Percentiles rank a stretch among this genome's conserved stretches.
These are phyloP conservation scores for Phialophora expanda DNA, from an alignment of 2,329 filamentous ascomycete genomes.

Conservation along the genomic window DNA sequence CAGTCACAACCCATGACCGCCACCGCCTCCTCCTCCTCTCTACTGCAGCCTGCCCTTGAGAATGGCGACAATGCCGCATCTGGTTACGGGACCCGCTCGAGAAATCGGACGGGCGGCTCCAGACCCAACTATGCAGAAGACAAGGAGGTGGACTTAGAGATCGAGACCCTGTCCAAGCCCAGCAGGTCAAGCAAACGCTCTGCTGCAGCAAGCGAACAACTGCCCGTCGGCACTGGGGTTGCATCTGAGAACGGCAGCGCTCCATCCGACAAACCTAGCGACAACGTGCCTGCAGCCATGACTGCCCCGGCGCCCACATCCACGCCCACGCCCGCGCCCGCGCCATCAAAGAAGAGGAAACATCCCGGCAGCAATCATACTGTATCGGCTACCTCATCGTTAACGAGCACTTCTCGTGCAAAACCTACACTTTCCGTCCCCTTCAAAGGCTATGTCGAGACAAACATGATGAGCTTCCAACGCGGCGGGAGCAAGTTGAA, in stretches of 20 bases:
- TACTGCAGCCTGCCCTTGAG: constrained; percentile 46
- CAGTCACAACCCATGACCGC: constrained; percentile 52
- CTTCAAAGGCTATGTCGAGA: constrained; percentile 55
- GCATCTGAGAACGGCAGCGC: constrained; percentile 26
- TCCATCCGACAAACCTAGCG: constrained; percentile 9
- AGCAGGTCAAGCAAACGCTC: constrained; percentile 41
- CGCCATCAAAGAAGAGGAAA: constrained; percentile 82
- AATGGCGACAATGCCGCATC: constrained; percentile 56
- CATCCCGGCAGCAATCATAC: constrained; percentile 59
- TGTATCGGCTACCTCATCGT: constrained; percentile 43
- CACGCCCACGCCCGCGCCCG: constrained; percentile 48
- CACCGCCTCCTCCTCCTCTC: constrained; percentile 48
- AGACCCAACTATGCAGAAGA: constrained; percentile 96
- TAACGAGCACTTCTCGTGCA: constrained; percentile 45
- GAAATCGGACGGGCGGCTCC: constrained; percentile 79
- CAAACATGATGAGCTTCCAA: constrained; percentile 89
- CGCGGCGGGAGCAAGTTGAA: constrained; percentile 70
- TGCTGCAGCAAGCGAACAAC: constrained; percentile 26
- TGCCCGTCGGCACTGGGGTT: constrained; percentile 21
- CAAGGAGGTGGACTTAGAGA: constrained; percentile 87
- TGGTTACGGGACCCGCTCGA: constrained; percentile 89
- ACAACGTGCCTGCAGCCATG: constrained; percentile 42
- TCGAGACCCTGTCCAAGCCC: constrained; percentile 61
- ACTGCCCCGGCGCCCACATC: constrained; percentile 50
- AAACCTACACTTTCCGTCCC: constrained; percentile 42